Evolutionary conservation across 2,329 filamentous ascomycete species (phyloP).

Genomic region (Boeremia lycopersici): DNA sequence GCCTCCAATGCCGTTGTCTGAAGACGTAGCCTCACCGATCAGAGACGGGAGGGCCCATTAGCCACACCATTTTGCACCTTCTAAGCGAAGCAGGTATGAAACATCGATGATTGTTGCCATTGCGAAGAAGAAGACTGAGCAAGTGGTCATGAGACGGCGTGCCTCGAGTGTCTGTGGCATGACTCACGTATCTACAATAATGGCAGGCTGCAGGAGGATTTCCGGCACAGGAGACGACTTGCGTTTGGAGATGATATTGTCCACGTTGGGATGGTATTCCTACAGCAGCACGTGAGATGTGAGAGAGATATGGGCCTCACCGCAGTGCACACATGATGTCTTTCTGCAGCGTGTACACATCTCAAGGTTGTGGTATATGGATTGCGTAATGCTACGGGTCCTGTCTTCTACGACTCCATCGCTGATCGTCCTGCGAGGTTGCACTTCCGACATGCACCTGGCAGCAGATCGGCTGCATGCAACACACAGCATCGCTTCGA

Average conservation of each 20-base stretch:
- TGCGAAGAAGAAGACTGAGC: not conserved
- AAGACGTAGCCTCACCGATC: slow-evolving; percentile 11
- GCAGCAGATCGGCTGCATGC: not conserved
- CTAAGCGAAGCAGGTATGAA: not conserved
- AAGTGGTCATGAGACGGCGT: no score
- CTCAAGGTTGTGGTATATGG: no score
- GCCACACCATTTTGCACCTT: slow-evolving; percentile 1
- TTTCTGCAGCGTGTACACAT: no score
- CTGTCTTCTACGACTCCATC: not conserved
- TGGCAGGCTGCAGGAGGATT: no score
- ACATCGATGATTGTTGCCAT: not conserved
- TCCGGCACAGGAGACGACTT: not conserved
- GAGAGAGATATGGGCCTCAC: no score
- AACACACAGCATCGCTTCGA: not conserved
- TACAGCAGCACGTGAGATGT: no score
- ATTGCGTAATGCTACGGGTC: no score
- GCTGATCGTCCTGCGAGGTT: not conserved
- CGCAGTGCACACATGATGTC: no score
- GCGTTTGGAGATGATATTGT: not conserved
- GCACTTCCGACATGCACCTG: not conserved
- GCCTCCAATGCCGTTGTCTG: slow-evolving; percentile 3
- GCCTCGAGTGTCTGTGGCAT: no score
- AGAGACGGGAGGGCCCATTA: slow-evolving; percentile 8
- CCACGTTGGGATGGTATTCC: no score
- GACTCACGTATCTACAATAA: no score